Percentiles rank a stretch among this genome's conserved stretches.
Evolutionary conservation across 2,329 filamentous ascomycete genomes (phyloP).

Genomic region (Xylariaceae sp.): DNA sequence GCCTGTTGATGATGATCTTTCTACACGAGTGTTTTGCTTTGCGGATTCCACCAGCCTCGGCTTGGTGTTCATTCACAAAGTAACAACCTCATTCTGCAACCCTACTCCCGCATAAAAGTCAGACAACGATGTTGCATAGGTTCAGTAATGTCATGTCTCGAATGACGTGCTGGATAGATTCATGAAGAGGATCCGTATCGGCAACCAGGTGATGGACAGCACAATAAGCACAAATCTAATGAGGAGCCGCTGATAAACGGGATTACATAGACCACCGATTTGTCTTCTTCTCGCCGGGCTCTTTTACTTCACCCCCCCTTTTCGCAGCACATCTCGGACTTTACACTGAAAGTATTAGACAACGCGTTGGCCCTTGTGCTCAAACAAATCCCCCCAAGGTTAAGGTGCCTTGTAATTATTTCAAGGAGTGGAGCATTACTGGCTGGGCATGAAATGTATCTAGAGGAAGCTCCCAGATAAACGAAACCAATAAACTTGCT

Average conservation of each 20-base stretch:
- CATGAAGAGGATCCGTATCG: background rate
- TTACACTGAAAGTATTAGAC: slow-evolving; percentile 2
- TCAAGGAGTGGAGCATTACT: background rate
- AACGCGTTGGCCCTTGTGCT: slow-evolving; percentile 1
- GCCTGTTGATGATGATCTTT: background rate
- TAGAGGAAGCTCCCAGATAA: slow-evolving; percentile 33
- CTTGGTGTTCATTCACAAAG: background rate
- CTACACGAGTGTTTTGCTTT: background rate
- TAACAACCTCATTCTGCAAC: background rate
- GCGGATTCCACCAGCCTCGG: background rate
- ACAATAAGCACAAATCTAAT: slow-evolving; percentile 1
- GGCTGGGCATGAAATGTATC: slow-evolving; percentile 25
- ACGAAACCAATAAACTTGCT: slow-evolving; percentile 28
- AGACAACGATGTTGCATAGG: background rate
- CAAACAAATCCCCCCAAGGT: background rate
- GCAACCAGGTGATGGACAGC: slow-evolving; percentile 5
- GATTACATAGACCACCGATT: slow-evolving; percentile 1
- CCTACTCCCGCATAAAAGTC: background rate
- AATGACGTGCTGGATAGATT: background rate
- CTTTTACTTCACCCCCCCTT: background rate
- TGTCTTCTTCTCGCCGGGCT: background rate
- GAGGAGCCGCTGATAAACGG: background rate
- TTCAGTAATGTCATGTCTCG: slow-evolving; percentile 4
- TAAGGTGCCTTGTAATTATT: background rate
- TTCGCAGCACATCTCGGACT: background rate